Evolutionary conservation across 2,329 filamentous ascomycete species (phyloP), one percentile per base, ranked within the genome.

Genomic region (Colletotrichum sp.): DNA sequence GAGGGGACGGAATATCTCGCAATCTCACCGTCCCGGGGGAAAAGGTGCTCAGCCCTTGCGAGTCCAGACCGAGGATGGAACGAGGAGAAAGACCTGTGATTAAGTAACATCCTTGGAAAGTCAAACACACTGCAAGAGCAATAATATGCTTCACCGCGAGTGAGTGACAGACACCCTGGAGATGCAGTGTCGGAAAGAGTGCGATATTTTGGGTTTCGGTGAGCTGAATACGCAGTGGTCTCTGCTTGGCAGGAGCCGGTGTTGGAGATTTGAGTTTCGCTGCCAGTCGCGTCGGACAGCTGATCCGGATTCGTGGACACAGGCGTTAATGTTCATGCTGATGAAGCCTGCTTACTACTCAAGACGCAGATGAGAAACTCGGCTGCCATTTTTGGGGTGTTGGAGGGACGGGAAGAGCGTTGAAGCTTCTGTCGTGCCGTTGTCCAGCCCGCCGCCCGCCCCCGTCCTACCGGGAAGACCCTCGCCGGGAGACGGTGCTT

Each of bases 401-500:
- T 30, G 69, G 59, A 34, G 29, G 65, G 29, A 44, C 55, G 55
- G 52, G 30, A 34, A 63, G 39, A 27, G 27, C 27, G 25, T 55
- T 52, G 36, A 72, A 72, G 72, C 69, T 75, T 72, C 64, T 66
- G 52, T 65, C 52, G 57, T 62, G 69, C 68, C 36, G 61, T 49
- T 49, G 67, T 71, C 68, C 59, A 75, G 52, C 59, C 72, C 25
- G 36, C 44, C 25, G 25, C 32, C 59, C 39, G 29, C 32, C 30
- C 15, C 57, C 19, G 67, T 16, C 44, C 12, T n/a, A 32, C 65
- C 22, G 69, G 29, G 55, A 55, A 71, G 49, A 69, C 29, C 67
- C 67, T 61, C 52, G 67, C 34, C 67, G 16, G 52, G 25, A 27
- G 32, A 39, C 34, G 62, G 30, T 15, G 62, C 9, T 32, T 22